Percentiles rank a stretch among this genome's conserved stretches.
Evolutionary conservation across 2,329 filamentous ascomycete species (phyloP).

Genomic region (Trichoderma sp.): DNA sequence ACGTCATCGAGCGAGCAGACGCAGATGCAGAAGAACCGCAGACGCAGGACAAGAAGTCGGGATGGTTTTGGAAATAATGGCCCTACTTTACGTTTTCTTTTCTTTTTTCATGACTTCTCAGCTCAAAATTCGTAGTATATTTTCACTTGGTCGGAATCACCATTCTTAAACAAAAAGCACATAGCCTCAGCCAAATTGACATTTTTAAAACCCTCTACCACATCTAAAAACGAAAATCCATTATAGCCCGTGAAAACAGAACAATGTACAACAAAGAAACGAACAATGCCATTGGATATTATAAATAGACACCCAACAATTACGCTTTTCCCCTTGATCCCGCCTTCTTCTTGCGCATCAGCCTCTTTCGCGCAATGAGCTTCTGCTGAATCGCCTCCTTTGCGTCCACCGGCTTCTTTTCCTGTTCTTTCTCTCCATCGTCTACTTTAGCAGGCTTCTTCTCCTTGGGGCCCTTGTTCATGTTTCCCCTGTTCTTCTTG

Average conservation of each 20-base stretch:
- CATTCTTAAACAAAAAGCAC: background rate
- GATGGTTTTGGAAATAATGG: conserved; percentile 43
- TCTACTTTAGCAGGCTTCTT: conserved; percentile 24
- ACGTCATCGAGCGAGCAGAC: conserved; percentile 15
- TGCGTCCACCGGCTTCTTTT: conserved; percentile 35
- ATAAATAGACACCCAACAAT: background rate
- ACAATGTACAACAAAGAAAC: background rate
- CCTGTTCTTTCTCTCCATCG: conserved; percentile 28
- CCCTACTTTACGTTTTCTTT: background rate
- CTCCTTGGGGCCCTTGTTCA: conserved; percentile 25
- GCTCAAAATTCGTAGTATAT: background rate
- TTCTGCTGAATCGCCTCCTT: conserved; percentile 56
- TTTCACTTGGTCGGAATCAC: background rate
- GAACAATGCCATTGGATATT: background rate
- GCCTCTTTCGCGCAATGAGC: conserved; percentile 82
- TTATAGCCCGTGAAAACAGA: background rate
- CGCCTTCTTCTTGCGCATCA: conserved; percentile 69
- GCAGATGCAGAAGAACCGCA: background rate
- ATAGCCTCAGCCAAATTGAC: conserved; percentile 1
- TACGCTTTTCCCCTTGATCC: conserved; percentile 35
- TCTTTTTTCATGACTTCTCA: background rate
- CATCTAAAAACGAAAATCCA: background rate
- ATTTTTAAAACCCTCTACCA: background rate
- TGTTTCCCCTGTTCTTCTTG: conserved; percentile 10
- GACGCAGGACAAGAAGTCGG: conserved; percentile 28